Conservation (phyloP, 805 yeast genomes). For the Kodamaea nitidulidarum region DNA sequence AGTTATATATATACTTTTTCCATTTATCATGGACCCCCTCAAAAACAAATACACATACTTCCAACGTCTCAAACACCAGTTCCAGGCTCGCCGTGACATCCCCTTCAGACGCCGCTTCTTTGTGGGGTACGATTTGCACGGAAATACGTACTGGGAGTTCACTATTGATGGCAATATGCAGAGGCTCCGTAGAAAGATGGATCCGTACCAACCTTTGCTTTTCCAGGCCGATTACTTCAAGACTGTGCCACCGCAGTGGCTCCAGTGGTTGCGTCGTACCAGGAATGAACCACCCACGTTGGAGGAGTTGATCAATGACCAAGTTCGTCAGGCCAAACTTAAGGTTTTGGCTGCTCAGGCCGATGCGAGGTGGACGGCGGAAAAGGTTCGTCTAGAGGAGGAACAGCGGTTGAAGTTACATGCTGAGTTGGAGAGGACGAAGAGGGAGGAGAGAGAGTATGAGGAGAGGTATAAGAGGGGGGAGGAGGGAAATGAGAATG, state of each 20-base stretch:
- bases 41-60: conserved; percentile 45
- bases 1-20: no score
- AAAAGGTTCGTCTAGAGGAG: conserved; percentile 31
- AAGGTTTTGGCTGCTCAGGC: conserved; percentile 47
- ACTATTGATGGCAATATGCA: conserved; percentile 48
- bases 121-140: conserved; percentile 74
- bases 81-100: conserved; percentile 56
- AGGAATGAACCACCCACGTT: conserved; percentile 58
- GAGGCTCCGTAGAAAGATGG: conserved; percentile 59
- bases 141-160: conserved; percentile 85
- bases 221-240: conserved; percentile 56
- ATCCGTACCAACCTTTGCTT: conserved; percentile 46
- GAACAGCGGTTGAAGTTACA: conserved; percentile 29
- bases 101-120: conserved; percentile 72
- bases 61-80: conserved; percentile 49
- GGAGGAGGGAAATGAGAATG: neutral
- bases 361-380: conserved; percentile 38
- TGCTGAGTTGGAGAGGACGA: conserved; percentile 27
- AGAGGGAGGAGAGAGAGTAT: conserved; percentile 14
- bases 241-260: conserved; percentile 69
- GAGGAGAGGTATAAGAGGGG: conserved; percentile 2
- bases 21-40: conserved; percentile 44
- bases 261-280: conserved; percentile 72
- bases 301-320: conserved; percentile 57
- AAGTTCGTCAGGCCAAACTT: conserved; percentile 50